Percentiles rank a stretch among this genome's conserved stretches.
Evolutionary conservation across 1,139 yeast species (phyloP).

Genomic region (Saccharomycopsis crataegensis): DNA sequence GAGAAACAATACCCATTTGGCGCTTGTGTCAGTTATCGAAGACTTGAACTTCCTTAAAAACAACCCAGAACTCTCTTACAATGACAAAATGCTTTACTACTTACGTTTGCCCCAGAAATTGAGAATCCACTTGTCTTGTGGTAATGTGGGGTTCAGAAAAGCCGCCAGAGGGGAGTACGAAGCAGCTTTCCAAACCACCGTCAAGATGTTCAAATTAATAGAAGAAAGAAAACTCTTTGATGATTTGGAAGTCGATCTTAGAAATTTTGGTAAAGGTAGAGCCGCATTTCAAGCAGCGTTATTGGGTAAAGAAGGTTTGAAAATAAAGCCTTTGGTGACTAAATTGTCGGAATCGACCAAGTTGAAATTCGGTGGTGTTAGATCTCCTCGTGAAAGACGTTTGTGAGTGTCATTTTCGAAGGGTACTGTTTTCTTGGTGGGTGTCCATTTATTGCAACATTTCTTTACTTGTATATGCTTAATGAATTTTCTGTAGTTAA

Average conservation of each 20-base stretch:
- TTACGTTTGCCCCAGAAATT: conserved; percentile 76
- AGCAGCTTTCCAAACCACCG: conserved; percentile 84
- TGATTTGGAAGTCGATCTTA: conserved; percentile 64
- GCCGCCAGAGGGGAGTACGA: conserved; percentile 87
- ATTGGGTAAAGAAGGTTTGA: conserved; percentile 81
- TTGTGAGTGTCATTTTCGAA: conserved; percentile 30
- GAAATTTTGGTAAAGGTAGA: conserved; percentile 85
- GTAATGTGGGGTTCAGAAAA: conserved; percentile 68
- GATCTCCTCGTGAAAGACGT: conserved; percentile 80
- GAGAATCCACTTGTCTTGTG: conserved; percentile 59
- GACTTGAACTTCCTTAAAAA: conserved; percentile 52
- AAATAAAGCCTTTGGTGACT: conserved; percentile 53
- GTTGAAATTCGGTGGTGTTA: conserved; percentile 87
- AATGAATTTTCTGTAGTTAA: not conserved
- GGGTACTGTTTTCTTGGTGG: not conserved
- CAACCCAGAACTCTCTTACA: conserved; percentile 49
- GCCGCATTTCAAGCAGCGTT: conserved; percentile 80
- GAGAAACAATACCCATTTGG: conserved; percentile 75
- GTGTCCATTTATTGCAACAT: not conserved
- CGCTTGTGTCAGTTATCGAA: conserved; percentile 66
- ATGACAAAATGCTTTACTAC: conserved; percentile 72
- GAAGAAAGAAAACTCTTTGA: conserved; percentile 51
- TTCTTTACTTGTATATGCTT: not conserved
- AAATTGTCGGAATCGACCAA: conserved; percentile 73
- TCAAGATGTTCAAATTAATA: conserved; percentile 65